Evolutionary conservation across 495 filamentous ascomycete genomes (phyloP), one percentile per base, ranked within the genome.

Genomic region (Aspergillus ellipticus): DNA sequence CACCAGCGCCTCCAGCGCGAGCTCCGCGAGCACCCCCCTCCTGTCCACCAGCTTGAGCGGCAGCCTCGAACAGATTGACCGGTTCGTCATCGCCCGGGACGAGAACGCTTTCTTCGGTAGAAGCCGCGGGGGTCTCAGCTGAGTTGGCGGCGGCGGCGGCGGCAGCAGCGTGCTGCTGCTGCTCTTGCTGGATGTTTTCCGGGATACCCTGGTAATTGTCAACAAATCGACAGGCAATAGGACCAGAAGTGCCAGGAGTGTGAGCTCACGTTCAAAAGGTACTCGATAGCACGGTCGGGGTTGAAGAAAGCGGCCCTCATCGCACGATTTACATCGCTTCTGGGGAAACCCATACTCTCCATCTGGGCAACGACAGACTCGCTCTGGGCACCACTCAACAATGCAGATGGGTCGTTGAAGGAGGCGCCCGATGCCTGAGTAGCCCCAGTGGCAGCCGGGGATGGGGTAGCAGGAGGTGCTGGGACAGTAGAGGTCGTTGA

Each of bases 251-350:
- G 7, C n/a, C 16, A 22, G 2, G 37, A 4, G 42, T 20, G n/a
- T 3, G 37, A 37, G 76, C 90, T 73, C 72, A 96, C 92, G 54
- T 74, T 95, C 59, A 98, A 69, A 4, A 98, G 82, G 63, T 97
- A 98, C 69, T 98, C 94, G 35, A 98, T 92, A 26, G 94, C 94
- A 71, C 94, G 90, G 63, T 98, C 92, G 3, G 93, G 92, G 76
- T 97, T 98, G 77, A 85, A 94, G 70, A 88, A 98, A 6, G 94
- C 94, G 61, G 94, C 94, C 58, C 94, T 86, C 86, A 98, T 93
- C 37, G 94, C 94, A 56, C 86, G 84, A 56, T 96, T 90, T 57
- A 96, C 96, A 62, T 95, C 88, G 17, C 84, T 76, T 62, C 92
- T 77, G 46, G 87, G 80, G 61, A 97, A 98, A 4, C 94, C 94